phyloP scores from a whole-genome alignment of 352 stramenopile genomes.

The Globisporangium radiosum region DNA sequence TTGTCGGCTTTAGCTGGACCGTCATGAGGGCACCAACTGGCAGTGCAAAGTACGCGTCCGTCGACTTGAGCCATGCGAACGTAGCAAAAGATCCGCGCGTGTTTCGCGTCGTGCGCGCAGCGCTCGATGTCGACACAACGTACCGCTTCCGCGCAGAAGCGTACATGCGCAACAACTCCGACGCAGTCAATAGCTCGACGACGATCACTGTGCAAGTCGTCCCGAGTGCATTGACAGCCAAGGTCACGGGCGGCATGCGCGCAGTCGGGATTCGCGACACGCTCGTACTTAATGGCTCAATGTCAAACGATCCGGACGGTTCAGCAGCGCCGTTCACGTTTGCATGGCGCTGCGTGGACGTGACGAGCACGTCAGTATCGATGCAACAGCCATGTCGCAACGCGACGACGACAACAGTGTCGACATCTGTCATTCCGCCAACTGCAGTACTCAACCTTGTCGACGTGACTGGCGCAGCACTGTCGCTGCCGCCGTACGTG shows the following conservation, averaged over 20 bases:
- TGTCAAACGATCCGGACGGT: conserved; percentile 44
- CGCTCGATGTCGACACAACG: conserved; percentile 27
- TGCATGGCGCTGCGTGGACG: conserved; percentile 46
- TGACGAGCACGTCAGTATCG: conserved; percentile 23
- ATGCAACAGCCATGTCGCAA: conserved; percentile 16
- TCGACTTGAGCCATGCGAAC: conserved; percentile 43
- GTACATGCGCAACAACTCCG: conserved; percentile 26
- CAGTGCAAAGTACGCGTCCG: conserved; percentile 2
- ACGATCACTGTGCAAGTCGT: conserved; percentile 35
- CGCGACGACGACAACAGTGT: conserved; percentile 13
- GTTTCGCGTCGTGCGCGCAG: conserved; percentile 36
- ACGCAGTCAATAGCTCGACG: conserved; percentile 24
- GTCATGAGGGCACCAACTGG: conserved; percentile 9
- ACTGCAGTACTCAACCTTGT: conserved; percentile 15
- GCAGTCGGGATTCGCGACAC: conserved; percentile 41
- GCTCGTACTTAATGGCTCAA: conserved; percentile 40
- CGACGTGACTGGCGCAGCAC: conserved; percentile 5
- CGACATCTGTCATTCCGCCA: conserved; percentile 11
- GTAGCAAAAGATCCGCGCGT: conserved; percentile 52
- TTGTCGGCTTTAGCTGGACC: conserved; percentile 47
- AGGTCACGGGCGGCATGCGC: conserved; percentile 36
- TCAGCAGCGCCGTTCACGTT: conserved; percentile 29
- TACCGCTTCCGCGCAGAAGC: conserved; percentile 60
- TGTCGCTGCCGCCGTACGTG: conserved; percentile 40
- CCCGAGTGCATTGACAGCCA: conserved; percentile 28